A percentile compares a stretch with the other conserved stretches of the same genome.
Evolutionary conservation across 2,329 filamentous ascomycete genomes (phyloP).

Genomic region (Sporothrix curviconia): DNA sequence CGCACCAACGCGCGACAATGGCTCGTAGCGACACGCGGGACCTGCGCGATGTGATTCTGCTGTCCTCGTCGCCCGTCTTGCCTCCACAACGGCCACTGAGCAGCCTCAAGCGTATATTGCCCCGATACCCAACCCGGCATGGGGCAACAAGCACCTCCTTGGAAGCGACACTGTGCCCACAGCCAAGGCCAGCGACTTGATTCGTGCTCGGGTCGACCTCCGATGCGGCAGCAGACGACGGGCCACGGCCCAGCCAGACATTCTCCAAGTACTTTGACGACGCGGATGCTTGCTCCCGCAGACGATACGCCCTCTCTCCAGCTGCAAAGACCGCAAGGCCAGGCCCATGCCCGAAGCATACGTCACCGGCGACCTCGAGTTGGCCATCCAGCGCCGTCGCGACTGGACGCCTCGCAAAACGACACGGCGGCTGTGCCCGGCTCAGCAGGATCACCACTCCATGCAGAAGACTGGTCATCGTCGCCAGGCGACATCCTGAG

Average conservation of each 20-base stretch:
- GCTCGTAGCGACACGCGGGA: conserved; percentile 22
- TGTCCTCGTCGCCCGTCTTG: conserved; percentile 13
- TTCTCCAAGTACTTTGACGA: neutral
- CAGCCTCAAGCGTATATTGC: neutral
- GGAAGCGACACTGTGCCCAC: neutral
- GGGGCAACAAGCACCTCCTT: neutral
- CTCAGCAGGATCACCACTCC: conserved; percentile 26
- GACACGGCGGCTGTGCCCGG: conserved; percentile 19
- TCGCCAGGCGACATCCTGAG: conserved; percentile 11
- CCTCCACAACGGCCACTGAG: neutral
- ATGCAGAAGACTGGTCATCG: conserved; percentile 24
- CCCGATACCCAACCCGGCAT: neutral
- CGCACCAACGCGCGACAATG: conserved; percentile 27
- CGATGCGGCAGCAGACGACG: neutral
- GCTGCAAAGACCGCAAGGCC: too few relatives aligned
- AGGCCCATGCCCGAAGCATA: neutral
- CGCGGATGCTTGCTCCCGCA: too few relatives aligned
- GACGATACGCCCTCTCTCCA: too few relatives aligned
- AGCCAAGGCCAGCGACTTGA: neutral
- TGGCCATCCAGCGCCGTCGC: conserved; percentile 48
- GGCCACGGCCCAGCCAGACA: neutral
- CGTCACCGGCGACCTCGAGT: conserved; percentile 26
- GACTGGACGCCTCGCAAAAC: conserved; percentile 62
- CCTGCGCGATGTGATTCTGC: conserved; percentile 7
- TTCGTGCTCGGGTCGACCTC: neutral